Percentiles rank a stretch among this genome's conserved stretches.
These are phyloP conservation scores for Astrothelium macrocarpum DNA, from an alignment of 495 filamentous ascomycete genomes.

Conservation along the genomic window DNA sequence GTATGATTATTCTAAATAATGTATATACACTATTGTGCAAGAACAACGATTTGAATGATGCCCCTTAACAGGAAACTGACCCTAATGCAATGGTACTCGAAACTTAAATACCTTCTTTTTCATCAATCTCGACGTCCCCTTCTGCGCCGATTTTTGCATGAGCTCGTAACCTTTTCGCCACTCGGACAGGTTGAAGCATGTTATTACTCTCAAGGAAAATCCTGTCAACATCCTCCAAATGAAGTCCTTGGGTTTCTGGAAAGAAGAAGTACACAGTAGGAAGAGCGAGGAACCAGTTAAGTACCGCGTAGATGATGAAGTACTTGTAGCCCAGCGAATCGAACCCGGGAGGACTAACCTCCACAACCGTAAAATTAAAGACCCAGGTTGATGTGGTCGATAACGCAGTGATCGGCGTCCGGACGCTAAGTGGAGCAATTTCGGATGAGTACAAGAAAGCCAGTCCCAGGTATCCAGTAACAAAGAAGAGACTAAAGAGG, in stretches of 20 bases:
- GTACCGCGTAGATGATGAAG: slow-evolving; percentile 41
- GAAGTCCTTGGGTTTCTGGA: slow-evolving; percentile 56
- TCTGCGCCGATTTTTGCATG: background rate
- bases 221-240: slow-evolving; percentile 59
- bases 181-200: slow-evolving; percentile 11
- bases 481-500: slow-evolving; percentile 26
- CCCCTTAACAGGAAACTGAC: too few relatives aligned
- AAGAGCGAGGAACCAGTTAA: slow-evolving; percentile 19
- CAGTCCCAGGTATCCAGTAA: slow-evolving; percentile 35
- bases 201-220: slow-evolving; percentile 40
- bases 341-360: slow-evolving; percentile 40
- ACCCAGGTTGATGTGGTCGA: slow-evolving; percentile 9
- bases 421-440: slow-evolving; percentile 54
- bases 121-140: background rate
- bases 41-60: too few relatives aligned
- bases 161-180: background rate
- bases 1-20: too few relatives aligned
- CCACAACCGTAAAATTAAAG: slow-evolving; percentile 40
- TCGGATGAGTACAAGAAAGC: slow-evolving; percentile 49
- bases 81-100: too few relatives aligned
- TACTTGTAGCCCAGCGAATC: slow-evolving; percentile 38
- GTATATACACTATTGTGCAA: too few relatives aligned
- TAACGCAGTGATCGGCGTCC: slow-evolving; percentile 33
- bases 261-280: slow-evolving; percentile 53
- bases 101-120: too few relatives aligned